phyloP scores from a whole-genome alignment of 1,139 yeast genomes.

The Diutina sp. region DNA sequence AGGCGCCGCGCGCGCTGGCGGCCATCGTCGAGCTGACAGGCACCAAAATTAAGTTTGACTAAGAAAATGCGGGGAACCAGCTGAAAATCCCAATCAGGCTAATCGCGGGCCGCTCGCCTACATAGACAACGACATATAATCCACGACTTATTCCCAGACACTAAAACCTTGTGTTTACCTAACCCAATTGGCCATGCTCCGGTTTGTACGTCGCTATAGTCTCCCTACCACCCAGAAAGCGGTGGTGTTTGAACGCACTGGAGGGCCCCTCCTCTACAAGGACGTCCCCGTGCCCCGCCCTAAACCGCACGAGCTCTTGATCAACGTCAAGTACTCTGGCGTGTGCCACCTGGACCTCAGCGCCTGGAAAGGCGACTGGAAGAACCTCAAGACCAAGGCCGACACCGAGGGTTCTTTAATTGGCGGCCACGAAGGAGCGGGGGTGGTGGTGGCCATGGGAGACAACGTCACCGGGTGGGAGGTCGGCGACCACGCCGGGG shows the following conservation, averaged over 20 bases:
- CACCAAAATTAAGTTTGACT: conserved; percentile 63
- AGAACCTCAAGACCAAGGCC: conserved; percentile 39
- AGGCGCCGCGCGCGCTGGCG: conserved; percentile 81
- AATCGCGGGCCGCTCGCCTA: not conserved
- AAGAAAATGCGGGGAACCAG: conserved; percentile 3
- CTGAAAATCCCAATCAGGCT: not conserved
- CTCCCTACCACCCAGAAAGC: conserved; percentile 63
- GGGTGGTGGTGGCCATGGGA: conserved; percentile 70
- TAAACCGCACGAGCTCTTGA: conserved; percentile 42
- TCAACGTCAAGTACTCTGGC: conserved; percentile 55
- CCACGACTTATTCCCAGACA: not conserved
- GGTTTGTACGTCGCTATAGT: not conserved
- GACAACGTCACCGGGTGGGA: conserved; percentile 54
- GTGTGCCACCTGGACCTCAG: conserved; percentile 62
- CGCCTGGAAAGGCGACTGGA: conserved; percentile 70
- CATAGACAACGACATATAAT: not conserved
- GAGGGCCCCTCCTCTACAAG: conserved; percentile 50
- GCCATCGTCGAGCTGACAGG: conserved; percentile 89
- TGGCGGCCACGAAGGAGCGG: conserved; percentile 86
- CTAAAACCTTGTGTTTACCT: too few species aligned
- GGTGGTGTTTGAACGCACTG: conserved; percentile 53
- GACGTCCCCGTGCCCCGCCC: conserved; percentile 57
- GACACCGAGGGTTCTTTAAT: conserved; percentile 27
- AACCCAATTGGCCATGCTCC: not conserved
- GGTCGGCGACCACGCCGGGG: conserved; percentile 68